These are phyloP conservation scores for Serendipita sp. DNA, from an alignment of 1,284 basidiomycete genomes.

Conservation along the genomic window DNA sequence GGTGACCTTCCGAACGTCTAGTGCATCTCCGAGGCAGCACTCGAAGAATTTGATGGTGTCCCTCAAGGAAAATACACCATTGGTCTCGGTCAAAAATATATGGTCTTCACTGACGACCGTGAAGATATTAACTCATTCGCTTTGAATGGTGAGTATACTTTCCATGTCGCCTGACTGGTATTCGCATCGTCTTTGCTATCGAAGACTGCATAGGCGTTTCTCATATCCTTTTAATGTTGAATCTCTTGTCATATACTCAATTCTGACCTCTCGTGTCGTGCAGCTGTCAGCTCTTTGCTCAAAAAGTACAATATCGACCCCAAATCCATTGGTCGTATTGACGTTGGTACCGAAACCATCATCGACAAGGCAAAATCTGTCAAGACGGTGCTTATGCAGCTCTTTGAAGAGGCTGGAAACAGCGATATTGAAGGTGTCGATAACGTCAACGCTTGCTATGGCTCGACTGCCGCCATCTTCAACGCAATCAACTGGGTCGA, in stretches of 20 bases:
- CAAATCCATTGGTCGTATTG: constrained; percentile 88
- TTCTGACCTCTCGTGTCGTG: background rate
- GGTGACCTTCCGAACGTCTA: constrained; percentile 20
- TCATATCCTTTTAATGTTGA: no score
- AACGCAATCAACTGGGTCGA: constrained; percentile 98
- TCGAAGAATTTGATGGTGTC: constrained; percentile 93
- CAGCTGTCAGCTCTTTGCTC: constrained; percentile 75
- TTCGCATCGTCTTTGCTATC: background rate
- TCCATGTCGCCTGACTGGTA: background rate
- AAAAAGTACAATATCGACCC: constrained; percentile 96
- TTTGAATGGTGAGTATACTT: constrained; percentile 58
- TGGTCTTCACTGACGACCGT: constrained; percentile 94
- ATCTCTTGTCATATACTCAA: constrained; percentile 8
- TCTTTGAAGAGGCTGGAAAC: constrained; percentile 86
- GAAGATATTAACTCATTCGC: constrained; percentile 99
- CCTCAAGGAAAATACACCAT: constrained; percentile 98
- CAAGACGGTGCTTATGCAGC: constrained; percentile 97
- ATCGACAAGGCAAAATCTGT: constrained; percentile 99
- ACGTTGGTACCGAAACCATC: constrained; percentile 97
- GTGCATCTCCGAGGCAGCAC: constrained; percentile 90
- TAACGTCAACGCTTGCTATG: constrained; percentile 99
- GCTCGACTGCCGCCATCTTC: constrained; percentile 94
- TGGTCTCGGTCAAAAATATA: constrained; percentile 94
- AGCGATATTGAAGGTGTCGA: constrained; percentile 97
- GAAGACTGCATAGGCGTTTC: no score